Evolutionary conservation across 441 rosid genomes (phyloP), one percentile per base, ranked within the genome.

Genomic region (Aquilaria agallochum): DNA sequence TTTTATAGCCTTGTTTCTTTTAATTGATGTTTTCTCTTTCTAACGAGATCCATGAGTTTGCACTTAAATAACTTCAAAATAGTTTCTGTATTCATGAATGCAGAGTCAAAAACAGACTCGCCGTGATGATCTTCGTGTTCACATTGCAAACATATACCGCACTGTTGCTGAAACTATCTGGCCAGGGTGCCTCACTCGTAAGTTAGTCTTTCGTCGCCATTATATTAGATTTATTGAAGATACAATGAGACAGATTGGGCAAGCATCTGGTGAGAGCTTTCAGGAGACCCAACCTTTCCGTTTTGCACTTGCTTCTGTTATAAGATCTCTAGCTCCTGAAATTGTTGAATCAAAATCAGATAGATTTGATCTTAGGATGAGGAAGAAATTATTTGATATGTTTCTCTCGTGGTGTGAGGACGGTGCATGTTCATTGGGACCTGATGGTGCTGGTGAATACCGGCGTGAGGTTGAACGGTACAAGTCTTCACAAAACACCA

Each of bases 391-490:
- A 27, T 92, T 92, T 74, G 98, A 92, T 68, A 82, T 86, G 60
- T 94, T 92, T 74, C 81, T 92, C 50, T 83, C 94, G 31, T 92
- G 96, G 97, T 83, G 87, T 67, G 98, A 92, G 73, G 95, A 90
- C 59, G 68, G 82, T 45, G 92, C 88, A 60, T 78, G 80, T 65
- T 68, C 90, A 46, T 90, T 92, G 96, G 93, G 95, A 50, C 97
- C 80, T 76, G 97, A 92, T 60, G 82, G 80, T 69, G 86, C 72
- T 59, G 81, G 78, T 79, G 98, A 92, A 69, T 88, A 92, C 68
- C 96, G 96, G 32, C 97, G 98, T 76, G 98, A 90, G 66, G 96
- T 92, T 64, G 98, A 92, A 73, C 94, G 96, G 31, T 92, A 92
- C 67, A 92, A 92, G 75, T 67, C 94, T 68, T 92, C 97, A 1